Evolutionary conservation across 2,329 filamentous ascomycete genomes (phyloP), one percentile per base, ranked within the genome.

Genomic region (Botryotinia globosa): DNA sequence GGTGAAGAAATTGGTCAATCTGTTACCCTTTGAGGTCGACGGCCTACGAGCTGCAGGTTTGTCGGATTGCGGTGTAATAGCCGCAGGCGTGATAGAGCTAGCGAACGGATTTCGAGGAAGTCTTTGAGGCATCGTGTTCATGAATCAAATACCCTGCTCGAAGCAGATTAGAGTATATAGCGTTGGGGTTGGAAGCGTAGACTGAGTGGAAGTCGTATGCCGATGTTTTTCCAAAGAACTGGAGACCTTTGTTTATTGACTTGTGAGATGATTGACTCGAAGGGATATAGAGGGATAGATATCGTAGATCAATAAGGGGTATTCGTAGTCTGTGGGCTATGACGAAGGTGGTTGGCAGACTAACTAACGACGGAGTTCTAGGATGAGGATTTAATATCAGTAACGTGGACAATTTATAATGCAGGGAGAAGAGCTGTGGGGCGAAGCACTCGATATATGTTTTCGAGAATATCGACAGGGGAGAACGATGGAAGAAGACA

Each of bases 1-100:
- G 73, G 92, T 93, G 83, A 97, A 97, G 83, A 97, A 89, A 80
- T 94, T 91, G 77, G 90, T 89, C 78, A 97, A 88, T 80, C 92
- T 91, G 82, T 90, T 94, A 81, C 89, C 87, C 83, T 92, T 94
- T 78, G 88, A 88, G 76, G 86, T 85, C 61, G 89, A 90, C 71
- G 86, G 84, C 81, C 88, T 85, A 81, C 88, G 85, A 81, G 39
- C 66, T n/a, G 75, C 71, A 61, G 77, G 74, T 45, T 77, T 76
- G 73, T 81, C 78, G 63, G 77, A 73, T 59, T 76, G 72, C 73
- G 78, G 76, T 70, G 76, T 77, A 44, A 75, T 65, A 76, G 78
- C 75, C 75, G 79, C 74, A 56, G 79, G 73, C 68, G 71, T 78
- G 42, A 77, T 74, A 77, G 79, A 77, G 76, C 75, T 79, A 64